A percentile compares a stretch with the other conserved stretches of the same genome.
These are phyloP conservation scores for Aspergillus sp. DNA, from an alignment of 2,329 filamentous ascomycete species.

Conservation along the genomic window DNA sequence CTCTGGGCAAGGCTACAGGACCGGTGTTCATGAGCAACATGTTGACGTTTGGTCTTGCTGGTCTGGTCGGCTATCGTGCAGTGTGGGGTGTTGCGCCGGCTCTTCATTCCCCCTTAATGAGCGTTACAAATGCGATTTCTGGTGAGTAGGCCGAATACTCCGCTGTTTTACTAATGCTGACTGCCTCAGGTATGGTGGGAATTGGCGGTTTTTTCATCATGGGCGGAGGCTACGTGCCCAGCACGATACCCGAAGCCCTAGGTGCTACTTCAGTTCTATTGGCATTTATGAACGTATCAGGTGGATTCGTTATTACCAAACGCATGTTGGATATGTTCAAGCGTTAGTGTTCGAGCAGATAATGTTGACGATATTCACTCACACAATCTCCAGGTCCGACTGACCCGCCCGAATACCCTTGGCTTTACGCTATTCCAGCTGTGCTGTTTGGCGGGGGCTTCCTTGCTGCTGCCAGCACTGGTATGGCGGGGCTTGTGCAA, in stretches of 20 bases:
- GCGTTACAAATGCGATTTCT: conserved; percentile 88
- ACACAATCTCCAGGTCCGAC: conserved; percentile 62
- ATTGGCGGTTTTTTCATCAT: conserved; percentile 87
- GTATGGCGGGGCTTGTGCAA: conserved; percentile 80
- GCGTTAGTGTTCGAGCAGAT: conserved; percentile 47
- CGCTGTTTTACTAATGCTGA: conserved; percentile 14
- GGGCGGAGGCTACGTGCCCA: conserved; percentile 75
- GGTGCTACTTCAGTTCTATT: conserved; percentile 79
- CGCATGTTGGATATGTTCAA: conserved; percentile 93
- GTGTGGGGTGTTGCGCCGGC: conserved; percentile 85
- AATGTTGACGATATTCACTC: conserved; percentile 7
- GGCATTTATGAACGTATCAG: conserved; percentile 84
- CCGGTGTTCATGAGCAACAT: conserved; percentile 86
- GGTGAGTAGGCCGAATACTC: conserved; percentile 47
- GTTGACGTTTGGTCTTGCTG: conserved; percentile 81
- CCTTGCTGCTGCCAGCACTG: conserved; percentile 75
- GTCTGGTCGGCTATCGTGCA: conserved; percentile 82
- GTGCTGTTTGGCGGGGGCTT: conserved; percentile 78
- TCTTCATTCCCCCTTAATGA: conserved; percentile 87
- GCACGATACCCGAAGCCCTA: conserved; percentile 75
- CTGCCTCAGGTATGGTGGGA: conserved; percentile 69
- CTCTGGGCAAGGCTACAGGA: conserved; percentile 76
- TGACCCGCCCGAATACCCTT: conserved; percentile 84
- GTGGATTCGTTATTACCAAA: conserved; percentile 89
- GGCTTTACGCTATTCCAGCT: conserved; percentile 79